These are phyloP conservation scores for Rhodotorula kratochvilovae DNA, from an alignment of 768 basidiomycete genomes.

Conservation along the genomic window DNA sequence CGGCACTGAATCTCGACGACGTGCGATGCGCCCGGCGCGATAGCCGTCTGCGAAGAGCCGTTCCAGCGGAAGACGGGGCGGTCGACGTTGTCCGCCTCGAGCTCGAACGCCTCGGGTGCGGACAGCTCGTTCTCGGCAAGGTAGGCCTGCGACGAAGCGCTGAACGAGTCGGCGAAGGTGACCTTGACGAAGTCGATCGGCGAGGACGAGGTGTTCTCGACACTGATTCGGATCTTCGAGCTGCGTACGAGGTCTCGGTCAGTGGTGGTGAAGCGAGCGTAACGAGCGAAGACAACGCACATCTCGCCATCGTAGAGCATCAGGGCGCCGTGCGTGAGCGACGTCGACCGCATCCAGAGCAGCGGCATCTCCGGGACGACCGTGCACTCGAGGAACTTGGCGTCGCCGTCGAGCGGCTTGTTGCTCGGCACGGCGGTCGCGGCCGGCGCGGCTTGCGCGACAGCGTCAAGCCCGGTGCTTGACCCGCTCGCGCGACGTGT, in stretches of 20 bases:
- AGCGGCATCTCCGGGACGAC: constrained; percentile 85
- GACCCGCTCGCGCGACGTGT: constrained; percentile 54
- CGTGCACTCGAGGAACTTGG: constrained; percentile 65
- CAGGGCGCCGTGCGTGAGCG: constrained; percentile 85
- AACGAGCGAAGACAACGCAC: constrained; percentile 52
- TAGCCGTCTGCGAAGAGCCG: constrained; percentile 51
- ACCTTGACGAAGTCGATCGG: constrained; percentile 80
- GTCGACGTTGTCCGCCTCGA: constrained; percentile 72
- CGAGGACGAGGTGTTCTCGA: constrained; percentile 81
- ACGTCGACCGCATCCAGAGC: constrained; percentile 76
- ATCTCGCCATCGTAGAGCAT: constrained; percentile 94
- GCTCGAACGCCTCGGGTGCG: constrained; percentile 82
- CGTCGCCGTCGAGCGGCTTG: constrained; percentile 12
- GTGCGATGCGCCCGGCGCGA: constrained; percentile 66
- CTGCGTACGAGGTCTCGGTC: constrained; percentile 50
- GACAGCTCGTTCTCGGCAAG: constrained; percentile 74
- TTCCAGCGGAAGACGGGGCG: constrained; percentile 77
- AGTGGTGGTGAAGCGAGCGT: neutral
- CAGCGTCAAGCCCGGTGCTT: constrained; percentile 71
- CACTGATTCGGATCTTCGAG: constrained; percentile 72
- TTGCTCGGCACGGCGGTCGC: neutral
- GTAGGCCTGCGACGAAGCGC: constrained; percentile 66
- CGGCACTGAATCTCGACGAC: constrained; percentile 68
- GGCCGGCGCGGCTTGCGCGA: neutral
- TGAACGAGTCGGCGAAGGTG: constrained; percentile 85